phyloP scores from a whole-genome alignment of 164 flowering plant genomes.

The Vitis cinerea region DNA sequence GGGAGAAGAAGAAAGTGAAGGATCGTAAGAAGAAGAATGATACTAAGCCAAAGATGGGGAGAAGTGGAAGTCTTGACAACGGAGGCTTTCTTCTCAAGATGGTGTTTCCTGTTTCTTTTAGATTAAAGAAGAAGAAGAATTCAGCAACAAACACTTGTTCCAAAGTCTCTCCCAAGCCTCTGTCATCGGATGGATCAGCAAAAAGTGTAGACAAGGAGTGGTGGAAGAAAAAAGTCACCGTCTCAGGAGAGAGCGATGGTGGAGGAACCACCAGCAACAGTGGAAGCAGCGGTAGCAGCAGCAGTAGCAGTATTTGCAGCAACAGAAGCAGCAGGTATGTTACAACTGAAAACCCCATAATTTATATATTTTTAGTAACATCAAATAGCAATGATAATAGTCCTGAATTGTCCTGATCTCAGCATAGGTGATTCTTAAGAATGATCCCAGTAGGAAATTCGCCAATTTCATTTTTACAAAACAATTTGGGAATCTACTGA shows the following conservation, averaged over 20 bases:
- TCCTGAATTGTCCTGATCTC: too few relatives aligned
- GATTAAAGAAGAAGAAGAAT: constrained; percentile 23
- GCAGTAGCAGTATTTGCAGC: constrained; percentile 30
- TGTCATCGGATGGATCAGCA: constrained; percentile 14
- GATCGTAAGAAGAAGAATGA: constrained; percentile 4
- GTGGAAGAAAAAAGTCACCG: constrained; percentile 32
- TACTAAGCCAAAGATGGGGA: background rate
- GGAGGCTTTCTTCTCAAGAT: constrained; percentile 36
- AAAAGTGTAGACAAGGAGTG: constrained; percentile 29
- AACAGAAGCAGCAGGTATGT: constrained; percentile 21
- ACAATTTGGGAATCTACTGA: too few relatives aligned
- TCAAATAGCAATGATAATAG: too few relatives aligned
- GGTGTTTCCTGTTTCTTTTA: constrained; percentile 30
- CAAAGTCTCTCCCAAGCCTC: constrained; percentile 28
- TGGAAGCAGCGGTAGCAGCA: constrained; percentile 14
- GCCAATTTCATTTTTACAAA: too few relatives aligned
- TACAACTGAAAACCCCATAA: too few relatives aligned
- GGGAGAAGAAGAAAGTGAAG: background rate
- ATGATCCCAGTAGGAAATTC: too few relatives aligned
- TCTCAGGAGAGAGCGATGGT: constrained; percentile 18
- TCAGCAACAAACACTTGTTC: background rate
- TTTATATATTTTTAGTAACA: too few relatives aligned
- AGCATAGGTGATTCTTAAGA: too few relatives aligned
- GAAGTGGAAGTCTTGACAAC: constrained; percentile 22
- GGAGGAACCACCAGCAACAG: constrained; percentile 12